Conservation (phyloP, 768 basidiomycete genomes). For the Solioccasus polychromus region DNA sequence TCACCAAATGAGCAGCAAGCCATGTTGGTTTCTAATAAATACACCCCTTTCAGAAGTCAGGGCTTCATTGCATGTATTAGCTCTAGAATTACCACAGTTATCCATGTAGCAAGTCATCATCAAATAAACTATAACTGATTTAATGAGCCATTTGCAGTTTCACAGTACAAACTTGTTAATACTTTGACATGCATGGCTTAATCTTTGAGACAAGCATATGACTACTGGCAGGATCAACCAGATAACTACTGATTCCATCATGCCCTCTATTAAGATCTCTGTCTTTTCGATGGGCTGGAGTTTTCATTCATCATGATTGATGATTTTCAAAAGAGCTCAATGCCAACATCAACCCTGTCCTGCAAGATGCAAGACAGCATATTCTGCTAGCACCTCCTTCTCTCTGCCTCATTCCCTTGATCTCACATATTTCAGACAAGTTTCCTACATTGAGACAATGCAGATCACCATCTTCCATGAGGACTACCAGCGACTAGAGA, state of each 20-base stretch:
- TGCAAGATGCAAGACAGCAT: no score
- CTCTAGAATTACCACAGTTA: conserved; percentile 80
- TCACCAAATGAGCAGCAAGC: conserved; percentile 64
- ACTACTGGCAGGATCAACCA: conserved; percentile 85
- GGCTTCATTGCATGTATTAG: conserved; percentile 70
- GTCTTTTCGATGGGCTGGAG: neutral
- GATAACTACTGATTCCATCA: conserved; percentile 55
- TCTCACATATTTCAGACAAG: conserved; percentile 2
- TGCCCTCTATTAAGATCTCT: neutral
- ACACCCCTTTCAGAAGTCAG: conserved; percentile 70
- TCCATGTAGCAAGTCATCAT: conserved; percentile 74
- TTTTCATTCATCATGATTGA: conserved; percentile 1
- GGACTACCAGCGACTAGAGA: conserved; percentile 1
- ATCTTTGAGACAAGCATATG: conserved; percentile 84
- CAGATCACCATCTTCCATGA: conserved; percentile 1
- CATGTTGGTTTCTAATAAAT: conserved; percentile 71
- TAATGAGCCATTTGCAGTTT: conserved; percentile 83
- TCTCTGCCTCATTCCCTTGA: conserved; percentile 3
- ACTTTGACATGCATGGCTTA: conserved; percentile 84
- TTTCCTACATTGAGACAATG: neutral
- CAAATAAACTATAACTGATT: conserved; percentile 83
- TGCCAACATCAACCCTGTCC: no score
- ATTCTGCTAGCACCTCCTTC: no score
- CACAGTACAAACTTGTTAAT: conserved; percentile 70
- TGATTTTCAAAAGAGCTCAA: no score